Base-by-base conservation (phyloP, 2,329 filamentous ascomycete species). In the Sporothrix pseudoabietina region DNA sequence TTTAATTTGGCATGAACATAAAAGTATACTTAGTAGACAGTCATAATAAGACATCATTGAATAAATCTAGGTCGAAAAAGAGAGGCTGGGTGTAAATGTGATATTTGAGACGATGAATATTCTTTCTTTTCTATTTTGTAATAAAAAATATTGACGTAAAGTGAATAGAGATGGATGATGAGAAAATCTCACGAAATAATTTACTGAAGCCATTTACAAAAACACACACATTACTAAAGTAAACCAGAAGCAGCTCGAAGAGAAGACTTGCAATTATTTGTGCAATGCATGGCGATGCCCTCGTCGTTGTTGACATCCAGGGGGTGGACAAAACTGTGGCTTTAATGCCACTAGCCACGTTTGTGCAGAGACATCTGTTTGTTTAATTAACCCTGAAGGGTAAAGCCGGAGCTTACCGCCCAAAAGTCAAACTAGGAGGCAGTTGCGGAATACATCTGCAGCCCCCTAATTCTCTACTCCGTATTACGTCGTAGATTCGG, bases 331-430 rank as follows among this genome's bases (percentile, higher is more conserved):
- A 10, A 26, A 12, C n/a, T 55, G 52, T 55, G 52, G 52, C 52
- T 55, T n/a, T n/a, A 4, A 9, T 1, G 32, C 3, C 59, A 22
- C 59, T 63, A 63, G 35, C 59, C 35, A 63, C 35, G 41, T 10
- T 22, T 63, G 14, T 19, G 16, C 3, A 35, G 39, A 55, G 8
- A 3, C 14, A 1, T 9, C 4, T 10, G n/a, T 2, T 1, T 26
- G 26, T 26, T 26, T 26, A 2, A 26, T 26, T 26, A 26, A 26
- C 26, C 26, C 26, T 26, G 2, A 26, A 10, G 2, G 32, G 57
- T n/a, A 63, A 41, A 63, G 57, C 57, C 57, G 32, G 19, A 63
- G 57, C 32, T 41, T 63, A 14, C 55, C 55, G 52, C 30, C 57
- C 30, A 41, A 22, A 39, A 63, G 3, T 19, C 0, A 39, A 61